A percentile compares a stretch with the other conserved stretches of the same genome.
These are phyloP conservation scores for Bruguiera hainesii DNA, from an alignment of 441 rosid species.

Conservation along the genomic window DNA sequence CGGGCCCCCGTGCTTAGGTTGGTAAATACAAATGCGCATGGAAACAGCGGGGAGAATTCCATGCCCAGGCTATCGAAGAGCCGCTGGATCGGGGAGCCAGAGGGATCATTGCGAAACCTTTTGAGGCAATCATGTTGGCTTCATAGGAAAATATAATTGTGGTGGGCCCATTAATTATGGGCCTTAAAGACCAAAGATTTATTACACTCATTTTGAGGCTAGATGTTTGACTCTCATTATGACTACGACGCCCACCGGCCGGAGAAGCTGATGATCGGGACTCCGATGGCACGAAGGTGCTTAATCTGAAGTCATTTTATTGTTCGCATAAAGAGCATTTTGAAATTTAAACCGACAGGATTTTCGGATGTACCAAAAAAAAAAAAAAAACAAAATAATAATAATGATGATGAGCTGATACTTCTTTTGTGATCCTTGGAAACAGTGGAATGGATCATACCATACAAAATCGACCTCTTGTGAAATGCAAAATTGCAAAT, in stretches of 20 bases:
- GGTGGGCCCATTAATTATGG: slow-evolving; percentile 13
- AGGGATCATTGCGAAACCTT: not conserved
- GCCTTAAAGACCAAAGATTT: slow-evolving; percentile 22
- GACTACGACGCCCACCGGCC: slow-evolving; percentile 22
- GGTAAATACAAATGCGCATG: too few relatives aligned
- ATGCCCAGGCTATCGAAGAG: not conserved
- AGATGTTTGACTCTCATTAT: slow-evolving; percentile 29
- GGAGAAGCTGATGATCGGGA: slow-evolving; percentile 9
- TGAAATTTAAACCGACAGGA: slow-evolving; percentile 8
- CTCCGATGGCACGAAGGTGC: not conserved
- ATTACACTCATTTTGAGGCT: slow-evolving; percentile 35
- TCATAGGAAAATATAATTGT: not conserved
- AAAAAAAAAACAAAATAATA: too few relatives aligned
- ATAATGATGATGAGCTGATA: too few relatives aligned
- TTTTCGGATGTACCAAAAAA: too few relatives aligned
- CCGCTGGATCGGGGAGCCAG: not conserved
- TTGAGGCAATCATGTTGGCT: not conserved
- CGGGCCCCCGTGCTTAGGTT: too few relatives aligned
- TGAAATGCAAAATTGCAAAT: too few relatives aligned
- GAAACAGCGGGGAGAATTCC: too few relatives aligned
- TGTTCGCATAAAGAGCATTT: not conserved
- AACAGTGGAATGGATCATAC: too few relatives aligned
- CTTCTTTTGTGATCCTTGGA: too few relatives aligned
- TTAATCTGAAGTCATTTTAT: slow-evolving; percentile 18
- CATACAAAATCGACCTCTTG: too few relatives aligned